Percentiles rank a stretch among this genome's conserved stretches.
Evolutionary conservation across 345 rosid genomes (phyloP).

Genomic region (Eucalyptus sideroxylon): DNA sequence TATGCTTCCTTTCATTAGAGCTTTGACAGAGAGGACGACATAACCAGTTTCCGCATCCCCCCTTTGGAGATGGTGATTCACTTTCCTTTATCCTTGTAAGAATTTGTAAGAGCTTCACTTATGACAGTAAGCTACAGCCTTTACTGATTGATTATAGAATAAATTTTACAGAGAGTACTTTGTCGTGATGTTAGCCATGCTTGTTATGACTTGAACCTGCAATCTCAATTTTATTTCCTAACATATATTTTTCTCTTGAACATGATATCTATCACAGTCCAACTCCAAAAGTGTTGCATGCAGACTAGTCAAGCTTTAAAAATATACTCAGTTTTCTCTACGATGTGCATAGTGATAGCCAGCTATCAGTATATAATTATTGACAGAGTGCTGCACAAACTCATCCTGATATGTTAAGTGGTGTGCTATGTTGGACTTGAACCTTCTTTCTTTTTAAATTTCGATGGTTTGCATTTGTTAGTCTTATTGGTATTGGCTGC

Average conservation of each 20-base stretch:
- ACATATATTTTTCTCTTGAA: neutral
- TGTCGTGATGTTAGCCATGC: neutral
- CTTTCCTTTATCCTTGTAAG: slow-evolving; percentile 38
- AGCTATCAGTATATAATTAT: neutral
- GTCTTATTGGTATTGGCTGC: neutral
- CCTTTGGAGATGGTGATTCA: slow-evolving; percentile 58
- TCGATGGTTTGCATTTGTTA: neutral
- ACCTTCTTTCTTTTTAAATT: neutral
- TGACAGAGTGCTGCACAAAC: neutral
- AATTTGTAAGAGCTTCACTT: neutral
- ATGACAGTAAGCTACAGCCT: neutral
- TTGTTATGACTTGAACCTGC: neutral
- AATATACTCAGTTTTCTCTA: neutral
- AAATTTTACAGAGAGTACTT: neutral
- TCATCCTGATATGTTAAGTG: neutral
- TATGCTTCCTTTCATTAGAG: slow-evolving; percentile 12
- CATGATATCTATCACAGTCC: neutral
- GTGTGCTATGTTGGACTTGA: neutral
- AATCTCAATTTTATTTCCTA: neutral
- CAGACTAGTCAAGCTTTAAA: neutral
- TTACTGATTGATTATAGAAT: neutral
- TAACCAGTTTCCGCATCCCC: slow-evolving; percentile 26
- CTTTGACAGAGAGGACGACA: slow-evolving; percentile 50
- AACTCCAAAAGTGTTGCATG: neutral
- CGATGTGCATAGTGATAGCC: neutral